Evolutionary conservation across 177 flowering plant species (phyloP), one percentile per base, ranked within the genome.

Genomic region (Vitis hybrid): DNA sequence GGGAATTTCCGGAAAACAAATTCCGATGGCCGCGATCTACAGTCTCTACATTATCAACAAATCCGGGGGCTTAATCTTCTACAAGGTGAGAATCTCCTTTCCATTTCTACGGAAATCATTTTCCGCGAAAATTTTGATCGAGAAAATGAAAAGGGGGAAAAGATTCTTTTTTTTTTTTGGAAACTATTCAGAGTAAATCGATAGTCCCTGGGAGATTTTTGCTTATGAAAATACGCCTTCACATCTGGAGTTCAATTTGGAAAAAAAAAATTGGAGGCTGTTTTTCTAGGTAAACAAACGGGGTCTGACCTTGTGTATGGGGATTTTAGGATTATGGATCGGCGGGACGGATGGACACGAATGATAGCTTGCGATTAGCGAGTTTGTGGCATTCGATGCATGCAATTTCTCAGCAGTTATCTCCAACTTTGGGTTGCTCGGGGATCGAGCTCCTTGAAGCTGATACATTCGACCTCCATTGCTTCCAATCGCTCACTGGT

Each of bases 341-440:
- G 2, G 81, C 95, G 1, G 96, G 97, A 50, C 74, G 97, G 17
- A 94, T 94, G 99, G 99, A 94, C 63, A 94, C 99, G 2, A 94
- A 94, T 69, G 97, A 94, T 62, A 93, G 90, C 71, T 78, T 94
- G 89, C 77, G 97, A 70, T 76, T 94, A 70, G 98, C 98, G 11
- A 94, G 99, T 78, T 73, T 94, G 56, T 94, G 97, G 99, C 99
- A 94, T 72, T 94, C 98, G 4, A 94, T 94, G 99, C 98, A 93
- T 52, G 99, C 98, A 1, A 94, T 94, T 72, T 94, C 99, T 58
- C 98, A 94, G 83, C 97, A 94, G 72, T 67, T 94, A 4, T 94
- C 97, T 2, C 98, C 97, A 0, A 80, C 78, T 19, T 65, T 74
- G 23, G 97, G 97, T 18, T 94, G 99, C 75, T 70, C 80, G 0